These are phyloP conservation scores for Oryza australiensis DNA, from an alignment of 176 grass and related monocot genomes.

Conservation along the genomic window DNA sequence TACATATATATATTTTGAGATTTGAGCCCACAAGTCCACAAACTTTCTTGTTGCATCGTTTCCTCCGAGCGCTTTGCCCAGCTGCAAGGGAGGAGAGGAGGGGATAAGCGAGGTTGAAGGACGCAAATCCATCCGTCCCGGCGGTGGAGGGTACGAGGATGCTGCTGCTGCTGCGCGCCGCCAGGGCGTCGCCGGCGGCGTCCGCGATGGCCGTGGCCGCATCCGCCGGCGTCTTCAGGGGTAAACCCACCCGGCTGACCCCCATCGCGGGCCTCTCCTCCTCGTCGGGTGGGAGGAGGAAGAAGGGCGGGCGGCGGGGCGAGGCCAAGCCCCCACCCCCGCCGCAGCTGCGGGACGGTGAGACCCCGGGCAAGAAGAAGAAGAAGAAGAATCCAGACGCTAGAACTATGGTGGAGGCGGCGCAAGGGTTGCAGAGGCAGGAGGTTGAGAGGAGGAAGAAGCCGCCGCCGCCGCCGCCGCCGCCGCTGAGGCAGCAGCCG, in stretches of 20 bases:
- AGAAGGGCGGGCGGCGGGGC: slow-evolving; percentile 40
- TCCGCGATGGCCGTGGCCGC: background rate
- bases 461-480: background rate
- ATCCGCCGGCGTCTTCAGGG: slow-evolving; percentile 15
- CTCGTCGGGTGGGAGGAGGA: slow-evolving; percentile 36
- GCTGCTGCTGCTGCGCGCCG: slow-evolving; percentile 37
- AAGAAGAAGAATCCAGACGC: background rate
- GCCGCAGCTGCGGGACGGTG: background rate
- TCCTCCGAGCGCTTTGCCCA: too few species aligned
- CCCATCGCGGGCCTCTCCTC: slow-evolving; percentile 26
- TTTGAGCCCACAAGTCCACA: too few species aligned
- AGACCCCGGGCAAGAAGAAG: slow-evolving; percentile 33
- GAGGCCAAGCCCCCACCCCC: slow-evolving; percentile 20
- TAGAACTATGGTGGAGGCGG: slow-evolving; percentile 2
- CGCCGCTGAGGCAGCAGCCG: background rate
- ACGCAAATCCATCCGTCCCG: background rate
- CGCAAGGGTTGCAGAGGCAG: background rate
- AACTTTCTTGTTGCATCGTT: too few species aligned
- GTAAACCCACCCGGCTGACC: background rate
- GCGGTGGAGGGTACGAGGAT: background rate
- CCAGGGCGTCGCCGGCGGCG: slow-evolving; percentile 19
- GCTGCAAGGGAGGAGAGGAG: background rate
- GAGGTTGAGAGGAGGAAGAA: slow-evolving; percentile 23
- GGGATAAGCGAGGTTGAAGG: slow-evolving; percentile 8
- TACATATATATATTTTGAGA: too few species aligned